Evolutionary conservation across 257 asterid species (phyloP), one percentile per base, ranked within the genome.

Genomic region (Henckelia pumila): DNA sequence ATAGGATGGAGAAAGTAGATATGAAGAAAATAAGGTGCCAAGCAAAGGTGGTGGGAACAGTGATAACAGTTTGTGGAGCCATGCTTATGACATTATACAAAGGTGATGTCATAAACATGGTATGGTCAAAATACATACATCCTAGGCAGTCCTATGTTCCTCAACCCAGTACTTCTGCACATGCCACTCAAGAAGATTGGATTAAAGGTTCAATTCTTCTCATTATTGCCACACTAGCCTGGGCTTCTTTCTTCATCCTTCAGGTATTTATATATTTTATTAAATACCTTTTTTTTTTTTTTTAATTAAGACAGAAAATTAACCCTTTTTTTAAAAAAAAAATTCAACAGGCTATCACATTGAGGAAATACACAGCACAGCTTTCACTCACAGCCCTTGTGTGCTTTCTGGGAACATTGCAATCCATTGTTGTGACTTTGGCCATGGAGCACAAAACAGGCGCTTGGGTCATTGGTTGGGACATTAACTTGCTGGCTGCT

Each of bases 221-320:
- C 78, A 89, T 89, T 65, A 74, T 86, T 53, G 98, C 97, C 57
- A 88, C 98, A 25, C 66, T 92, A 30, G 93, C 96, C 6, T 92
- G 98, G 98, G 94, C 98, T 28, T 76, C 91, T 52, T 86, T 92
- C 89, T 89, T 89, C 77, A 88, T 89, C 65, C 88, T 92, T 71
- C 97, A 88, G 89, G 91, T 87, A 7, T 3, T n/a, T 44, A 10
- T 30, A 30, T 30, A 26, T 44, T 44, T 16, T 14, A n/a, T n/a
- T n/a, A n/a, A n/a, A n/a, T n/a, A n/a, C n/a, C n/a, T n/a, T n/a
- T n/a, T n/a, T n/a, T n/a, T n/a, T n/a, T n/a, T n/a, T n/a, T n/a
- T n/a, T n/a, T n/a, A n/a, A n/a, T n/a, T n/a, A n/a, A n/a, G n/a
- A n/a, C n/a, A n/a, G n/a, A n/a, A n/a, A n/a, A n/a, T n/a, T n/a